A percentile compares a stretch with the other conserved stretches of the same genome.
phyloP scores from a whole-genome alignment of 192 early-diverging fungal species.

The Linnemannia exigua region DNA sequence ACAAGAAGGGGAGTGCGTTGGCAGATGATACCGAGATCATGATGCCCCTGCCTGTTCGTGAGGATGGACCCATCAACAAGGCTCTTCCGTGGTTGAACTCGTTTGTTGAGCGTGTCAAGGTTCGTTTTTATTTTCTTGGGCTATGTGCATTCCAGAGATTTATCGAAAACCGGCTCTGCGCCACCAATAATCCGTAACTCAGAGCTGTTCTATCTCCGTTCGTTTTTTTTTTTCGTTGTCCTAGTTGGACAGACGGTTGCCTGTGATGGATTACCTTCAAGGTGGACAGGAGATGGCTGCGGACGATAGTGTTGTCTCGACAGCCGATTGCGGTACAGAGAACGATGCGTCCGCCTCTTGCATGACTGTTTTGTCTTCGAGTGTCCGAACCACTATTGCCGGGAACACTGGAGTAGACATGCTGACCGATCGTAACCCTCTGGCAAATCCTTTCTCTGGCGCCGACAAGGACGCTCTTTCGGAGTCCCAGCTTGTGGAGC shows the following conservation, averaged over 20 bases:
- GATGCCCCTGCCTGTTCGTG: slow-evolving; percentile 5
- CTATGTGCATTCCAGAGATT: too few relatives aligned
- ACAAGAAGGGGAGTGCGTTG: slow-evolving; percentile 9
- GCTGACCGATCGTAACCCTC: neutral
- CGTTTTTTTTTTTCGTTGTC: neutral
- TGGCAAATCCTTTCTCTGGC: neutral
- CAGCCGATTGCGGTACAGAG: neutral
- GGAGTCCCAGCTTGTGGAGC: neutral
- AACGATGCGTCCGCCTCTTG: neutral
- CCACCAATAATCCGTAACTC: neutral
- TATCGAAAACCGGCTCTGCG: neutral
- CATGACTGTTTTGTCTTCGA: neutral
- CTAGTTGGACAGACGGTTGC: neutral
- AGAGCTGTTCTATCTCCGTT: neutral
- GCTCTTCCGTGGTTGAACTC: neutral
- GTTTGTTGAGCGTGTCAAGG: slow-evolving; percentile 7
- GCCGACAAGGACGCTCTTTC: neutral
- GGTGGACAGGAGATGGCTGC: neutral
- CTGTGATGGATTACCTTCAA: neutral
- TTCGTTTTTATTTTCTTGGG: neutral
- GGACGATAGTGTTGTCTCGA: neutral
- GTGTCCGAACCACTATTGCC: neutral
- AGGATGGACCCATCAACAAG: neutral
- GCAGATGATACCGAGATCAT: slow-evolving; percentile 19
- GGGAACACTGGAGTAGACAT: neutral